These are phyloP conservation scores for Penicillium goetzii DNA, from an alignment of 495 filamentous ascomycete genomes.

Conservation along the genomic window DNA sequence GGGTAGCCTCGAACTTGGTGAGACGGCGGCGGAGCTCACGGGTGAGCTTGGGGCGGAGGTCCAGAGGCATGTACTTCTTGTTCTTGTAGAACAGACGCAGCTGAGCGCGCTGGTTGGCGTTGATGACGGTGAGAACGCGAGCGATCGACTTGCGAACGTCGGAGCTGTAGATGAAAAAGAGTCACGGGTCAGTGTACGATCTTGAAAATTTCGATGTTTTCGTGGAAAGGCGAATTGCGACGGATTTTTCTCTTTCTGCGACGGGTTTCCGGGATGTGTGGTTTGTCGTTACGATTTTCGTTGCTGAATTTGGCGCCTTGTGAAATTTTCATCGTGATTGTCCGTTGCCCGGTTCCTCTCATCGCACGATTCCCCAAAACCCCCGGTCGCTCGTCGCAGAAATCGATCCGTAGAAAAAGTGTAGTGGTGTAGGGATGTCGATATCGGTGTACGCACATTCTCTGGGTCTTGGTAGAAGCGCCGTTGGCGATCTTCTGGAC, in stretches of 20 bases:
- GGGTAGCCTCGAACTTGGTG: constrained; percentile 82
- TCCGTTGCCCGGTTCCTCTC: not conserved
- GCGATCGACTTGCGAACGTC: constrained; percentile 99
- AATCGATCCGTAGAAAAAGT: constrained; percentile 23
- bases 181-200: constrained; percentile 30
- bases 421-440: constrained; percentile 15
- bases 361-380: constrained; percentile 14
- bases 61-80: constrained; percentile 98
- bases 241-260: constrained; percentile 3
- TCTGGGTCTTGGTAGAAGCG: constrained; percentile 89
- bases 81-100: constrained; percentile 99
- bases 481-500: constrained; percentile 96
- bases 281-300: not conserved
- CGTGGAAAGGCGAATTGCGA: constrained; percentile 4
- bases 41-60: constrained; percentile 96
- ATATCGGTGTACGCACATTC: constrained; percentile 76
- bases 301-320: constrained; percentile 6
- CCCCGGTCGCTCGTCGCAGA: constrained; percentile 16
- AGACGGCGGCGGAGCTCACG: constrained; percentile 92
- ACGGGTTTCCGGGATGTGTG: not conserved
- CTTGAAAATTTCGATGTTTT: constrained; percentile 19
- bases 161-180: constrained; percentile 62
- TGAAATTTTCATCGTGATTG: constrained; percentile 15
- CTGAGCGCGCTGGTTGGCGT: constrained; percentile 96
- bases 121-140: constrained; percentile 97